Conservation (phyloP, 768 basidiomycete species). For the Macrolepiota dolichaula region DNA sequence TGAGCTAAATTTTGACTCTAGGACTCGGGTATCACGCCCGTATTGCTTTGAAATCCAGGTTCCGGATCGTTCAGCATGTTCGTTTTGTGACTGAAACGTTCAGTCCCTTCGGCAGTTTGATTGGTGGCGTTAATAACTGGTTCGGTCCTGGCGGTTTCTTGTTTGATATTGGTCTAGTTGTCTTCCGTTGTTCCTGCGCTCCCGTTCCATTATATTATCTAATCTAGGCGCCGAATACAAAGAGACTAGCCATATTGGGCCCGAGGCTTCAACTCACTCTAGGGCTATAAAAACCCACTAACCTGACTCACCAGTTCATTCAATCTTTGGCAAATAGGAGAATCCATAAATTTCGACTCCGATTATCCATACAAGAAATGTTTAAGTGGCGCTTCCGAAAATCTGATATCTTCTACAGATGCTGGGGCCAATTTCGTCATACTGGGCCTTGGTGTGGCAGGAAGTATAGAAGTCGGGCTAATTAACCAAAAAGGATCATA, state of each 20-base stretch:
- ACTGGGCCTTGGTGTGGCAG: conserved; percentile 92
- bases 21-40: not conserved
- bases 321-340: not conserved
- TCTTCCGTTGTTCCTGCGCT: not conserved
- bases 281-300: too few species aligned
- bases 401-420: conserved; percentile 93
- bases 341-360: not conserved
- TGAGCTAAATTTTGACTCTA: not conserved
- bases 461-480: conserved; percentile 95
- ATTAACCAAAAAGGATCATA: not conserved
- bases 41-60: not conserved
- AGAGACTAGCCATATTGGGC: not conserved
- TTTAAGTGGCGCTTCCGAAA: conserved; percentile 78
- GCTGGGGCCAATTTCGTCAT: conserved; percentile 89
- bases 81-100: not conserved
- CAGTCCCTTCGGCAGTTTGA: not conserved
- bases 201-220: not conserved
- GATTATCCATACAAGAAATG: not conserved
- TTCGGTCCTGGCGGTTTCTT: not conserved
- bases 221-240: not conserved
- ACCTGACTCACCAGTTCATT: not conserved
- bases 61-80: not conserved
- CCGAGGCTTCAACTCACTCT: not conserved
- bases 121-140: not conserved
- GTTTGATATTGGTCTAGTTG: not conserved